A percentile compares a stretch with the other conserved stretches of the same genome.
phyloP scores from a whole-genome alignment of 2,329 filamentous ascomycete species.

The Aureobasidium sp. region DNA sequence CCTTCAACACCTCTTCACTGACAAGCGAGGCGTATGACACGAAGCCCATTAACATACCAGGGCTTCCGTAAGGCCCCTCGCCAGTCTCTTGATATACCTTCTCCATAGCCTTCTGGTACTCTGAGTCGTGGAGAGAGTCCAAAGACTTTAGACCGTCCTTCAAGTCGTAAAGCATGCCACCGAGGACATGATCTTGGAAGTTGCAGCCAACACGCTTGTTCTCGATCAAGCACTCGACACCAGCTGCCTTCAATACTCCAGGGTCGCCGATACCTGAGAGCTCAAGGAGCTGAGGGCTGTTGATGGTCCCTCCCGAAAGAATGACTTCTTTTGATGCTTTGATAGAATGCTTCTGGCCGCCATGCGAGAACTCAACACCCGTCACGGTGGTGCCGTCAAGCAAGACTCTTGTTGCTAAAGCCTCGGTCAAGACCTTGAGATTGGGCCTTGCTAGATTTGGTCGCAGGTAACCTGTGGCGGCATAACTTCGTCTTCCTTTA shows the following conservation, averaged over 20 bases:
- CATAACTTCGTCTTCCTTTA: slow-evolving; percentile 27
- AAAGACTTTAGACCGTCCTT: slow-evolving; percentile 27
- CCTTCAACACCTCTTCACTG: slow-evolving; percentile 24
- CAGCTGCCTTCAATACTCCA: slow-evolving; percentile 33
- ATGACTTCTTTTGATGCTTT: slow-evolving; percentile 45
- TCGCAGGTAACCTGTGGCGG: slow-evolving; percentile 28
- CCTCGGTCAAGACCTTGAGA: slow-evolving; percentile 28
- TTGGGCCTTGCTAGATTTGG: slow-evolving; percentile 26
- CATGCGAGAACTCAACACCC: slow-evolving; percentile 37
- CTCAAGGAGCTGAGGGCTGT: slow-evolving; percentile 47
- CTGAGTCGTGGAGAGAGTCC: slow-evolving; percentile 30
- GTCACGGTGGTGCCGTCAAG: slow-evolving; percentile 25
- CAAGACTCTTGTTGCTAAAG: slow-evolving; percentile 24
- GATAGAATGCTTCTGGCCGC: slow-evolving; percentile 30
- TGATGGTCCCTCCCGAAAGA: slow-evolving; percentile 48
- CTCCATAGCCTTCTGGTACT: slow-evolving; percentile 30
- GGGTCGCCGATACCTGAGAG: slow-evolving; percentile 22
- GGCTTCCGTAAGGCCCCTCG: slow-evolving; percentile 30
- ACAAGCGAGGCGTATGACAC: slow-evolving; percentile 29
- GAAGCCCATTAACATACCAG: slow-evolving; percentile 32
- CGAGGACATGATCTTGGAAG: slow-evolving; percentile 39
- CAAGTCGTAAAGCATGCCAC: slow-evolving; percentile 27
- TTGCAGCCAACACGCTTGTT: slow-evolving; percentile 43
- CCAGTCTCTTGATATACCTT: slow-evolving; percentile 29
- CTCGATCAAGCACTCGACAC: slow-evolving; percentile 36